A percentile compares a stretch with the other conserved stretches of the same genome.
phyloP scores from a whole-genome alignment of 177 flowering plant species.

The Vitis hybrid region DNA sequence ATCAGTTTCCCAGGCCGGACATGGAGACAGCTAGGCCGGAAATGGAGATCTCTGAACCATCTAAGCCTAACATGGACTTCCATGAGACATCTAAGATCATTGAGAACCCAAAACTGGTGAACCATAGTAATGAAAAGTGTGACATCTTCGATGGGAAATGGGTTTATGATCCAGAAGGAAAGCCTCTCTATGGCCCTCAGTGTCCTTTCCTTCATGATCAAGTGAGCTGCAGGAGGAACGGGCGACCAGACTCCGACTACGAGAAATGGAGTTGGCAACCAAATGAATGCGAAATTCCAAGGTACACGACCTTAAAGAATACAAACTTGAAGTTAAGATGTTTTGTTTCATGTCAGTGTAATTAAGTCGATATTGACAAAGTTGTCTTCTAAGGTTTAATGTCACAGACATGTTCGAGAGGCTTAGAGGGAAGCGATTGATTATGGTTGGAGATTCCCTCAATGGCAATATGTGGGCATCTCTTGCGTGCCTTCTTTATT shows the following conservation, averaged over 20 bases:
- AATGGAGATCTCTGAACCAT: too few relatives aligned
- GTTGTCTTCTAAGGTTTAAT: conserved; percentile 39
- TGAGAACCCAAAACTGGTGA: background rate
- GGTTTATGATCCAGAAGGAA: conserved; percentile 40
- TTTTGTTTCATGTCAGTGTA: too few relatives aligned
- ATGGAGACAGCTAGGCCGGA: too few relatives aligned
- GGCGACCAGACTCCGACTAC: conserved; percentile 61
- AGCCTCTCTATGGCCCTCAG: conserved; percentile 31
- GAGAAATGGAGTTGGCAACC: conserved; percentile 67
- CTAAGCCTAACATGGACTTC: too few relatives aligned
- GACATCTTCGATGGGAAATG: conserved; percentile 56
- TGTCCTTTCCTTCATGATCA: conserved; percentile 64
- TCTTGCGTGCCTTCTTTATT: conserved; percentile 62
- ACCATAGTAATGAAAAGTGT: conserved; percentile 20
- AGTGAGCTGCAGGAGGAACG: conserved; percentile 60
- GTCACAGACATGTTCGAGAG: conserved; percentile 61
- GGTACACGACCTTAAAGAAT: conserved; percentile 25
- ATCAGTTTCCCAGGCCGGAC: too few relatives aligned
- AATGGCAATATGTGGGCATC: conserved; percentile 78
- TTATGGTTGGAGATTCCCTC: conserved; percentile 69
- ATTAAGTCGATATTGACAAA: background rate
- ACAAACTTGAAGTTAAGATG: too few relatives aligned
- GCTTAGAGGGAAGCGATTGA: conserved; percentile 56
- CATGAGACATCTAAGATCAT: too few relatives aligned
- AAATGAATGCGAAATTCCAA: conserved; percentile 49